Evolutionary conservation across 768 basidiomycete species (phyloP).

Genomic region (Clathrus columnatus): DNA sequence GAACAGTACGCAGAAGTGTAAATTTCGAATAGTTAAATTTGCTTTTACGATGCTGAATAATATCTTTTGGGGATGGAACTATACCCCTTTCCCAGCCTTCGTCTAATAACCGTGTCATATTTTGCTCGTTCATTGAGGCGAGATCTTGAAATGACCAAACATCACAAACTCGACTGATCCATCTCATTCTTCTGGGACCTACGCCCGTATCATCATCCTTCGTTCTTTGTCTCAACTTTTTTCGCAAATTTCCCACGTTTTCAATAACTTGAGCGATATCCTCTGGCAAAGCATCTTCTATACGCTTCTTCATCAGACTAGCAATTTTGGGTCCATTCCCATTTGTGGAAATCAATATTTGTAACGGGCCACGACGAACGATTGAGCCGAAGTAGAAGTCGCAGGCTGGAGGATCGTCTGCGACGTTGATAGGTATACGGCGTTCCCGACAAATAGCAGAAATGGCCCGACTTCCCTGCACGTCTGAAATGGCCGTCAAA

Average conservation of each 20-base stretch:
- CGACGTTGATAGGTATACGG: conserved; percentile 87
- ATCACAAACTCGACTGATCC: conserved; percentile 86
- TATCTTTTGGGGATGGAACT: conserved; percentile 36
- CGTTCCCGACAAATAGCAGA: conserved; percentile 55
- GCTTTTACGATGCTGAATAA: conserved; percentile 15
- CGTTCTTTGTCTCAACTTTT: conserved; percentile 65
- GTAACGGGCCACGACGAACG: conserved; percentile 81
- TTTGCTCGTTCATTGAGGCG: conserved; percentile 52
- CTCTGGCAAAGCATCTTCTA: conserved; percentile 62
- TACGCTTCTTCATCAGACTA: conserved; percentile 61
- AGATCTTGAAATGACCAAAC: conserved; percentile 81
- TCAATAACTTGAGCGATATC: conserved; percentile 70
- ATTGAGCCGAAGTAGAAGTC: conserved; percentile 99
- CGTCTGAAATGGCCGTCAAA: conserved; percentile 87
- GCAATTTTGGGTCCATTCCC: conserved; percentile 90
- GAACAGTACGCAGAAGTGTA: neutral
- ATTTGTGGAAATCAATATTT: conserved; percentile 93
- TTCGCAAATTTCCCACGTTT: conserved; percentile 67
- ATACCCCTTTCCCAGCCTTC: conserved; percentile 75
- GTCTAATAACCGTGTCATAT: conserved; percentile 60
- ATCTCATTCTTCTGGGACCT: conserved; percentile 77
- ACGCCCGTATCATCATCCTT: conserved; percentile 75
- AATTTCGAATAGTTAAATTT: neutral
- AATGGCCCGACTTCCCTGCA: conserved; percentile 61
- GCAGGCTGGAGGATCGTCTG: conserved; percentile 91